Evolutionary conservation across 768 basidiomycete species (phyloP).

Genomic region (Tremella fuciformis): DNA sequence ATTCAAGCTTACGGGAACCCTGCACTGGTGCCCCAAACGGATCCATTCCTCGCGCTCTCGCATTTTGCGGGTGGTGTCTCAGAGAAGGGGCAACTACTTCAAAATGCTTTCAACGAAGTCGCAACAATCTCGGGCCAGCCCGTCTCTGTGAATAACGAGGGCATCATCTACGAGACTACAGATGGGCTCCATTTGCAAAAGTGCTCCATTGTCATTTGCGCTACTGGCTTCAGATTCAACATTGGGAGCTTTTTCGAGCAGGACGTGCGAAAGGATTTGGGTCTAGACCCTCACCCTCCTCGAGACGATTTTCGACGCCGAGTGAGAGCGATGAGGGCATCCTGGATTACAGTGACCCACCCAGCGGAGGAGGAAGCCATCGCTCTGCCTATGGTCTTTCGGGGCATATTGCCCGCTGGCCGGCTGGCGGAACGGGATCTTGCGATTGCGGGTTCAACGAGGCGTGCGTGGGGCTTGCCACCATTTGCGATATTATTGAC

Average conservation of each 20-base stretch:
- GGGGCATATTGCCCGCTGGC: background rate
- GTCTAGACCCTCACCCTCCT: background rate
- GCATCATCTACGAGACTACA: background rate
- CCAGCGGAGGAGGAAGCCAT: background rate
- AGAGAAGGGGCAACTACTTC: background rate
- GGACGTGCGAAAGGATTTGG: background rate
- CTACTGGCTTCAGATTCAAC: constrained; percentile 13
- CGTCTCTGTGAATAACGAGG: background rate
- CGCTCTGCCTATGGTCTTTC: background rate
- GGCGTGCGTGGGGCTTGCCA: constrained; percentile 1
- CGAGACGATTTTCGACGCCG: background rate
- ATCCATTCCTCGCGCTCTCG: constrained; percentile 11
- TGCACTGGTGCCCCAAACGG: constrained; percentile 7
- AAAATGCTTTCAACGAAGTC: background rate
- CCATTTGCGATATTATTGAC: background rate
- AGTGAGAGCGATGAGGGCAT: background rate
- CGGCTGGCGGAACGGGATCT: constrained; percentile 2
- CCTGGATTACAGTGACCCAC: background rate
- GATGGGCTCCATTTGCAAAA: background rate
- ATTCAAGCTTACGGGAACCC: background rate
- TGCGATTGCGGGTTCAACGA: background rate
- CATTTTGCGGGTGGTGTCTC: constrained; percentile 16
- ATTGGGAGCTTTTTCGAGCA: constrained; percentile 11
- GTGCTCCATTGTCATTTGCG: constrained; percentile 13
- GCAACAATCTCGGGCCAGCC: no score